These are phyloP conservation scores for Chlamydomonas eustigma DNA, from an alignment of 139 green algal species.

Conservation along the genomic window DNA sequence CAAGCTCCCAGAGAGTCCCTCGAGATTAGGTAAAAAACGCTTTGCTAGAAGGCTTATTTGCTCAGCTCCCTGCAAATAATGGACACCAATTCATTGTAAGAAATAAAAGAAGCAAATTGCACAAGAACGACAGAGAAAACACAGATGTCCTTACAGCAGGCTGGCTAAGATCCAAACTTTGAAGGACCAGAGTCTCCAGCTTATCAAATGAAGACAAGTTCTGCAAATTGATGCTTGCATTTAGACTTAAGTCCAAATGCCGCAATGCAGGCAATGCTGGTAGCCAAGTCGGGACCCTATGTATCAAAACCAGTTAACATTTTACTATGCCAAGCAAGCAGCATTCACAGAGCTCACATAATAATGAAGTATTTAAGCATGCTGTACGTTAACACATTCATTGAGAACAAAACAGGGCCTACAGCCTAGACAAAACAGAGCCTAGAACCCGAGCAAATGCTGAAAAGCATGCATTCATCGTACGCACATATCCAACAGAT, in stretches of 20 bases:
- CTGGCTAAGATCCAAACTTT: slow-evolving; percentile 22
- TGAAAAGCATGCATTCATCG: not conserved
- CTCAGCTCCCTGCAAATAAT: not conserved
- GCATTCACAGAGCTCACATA: no score
- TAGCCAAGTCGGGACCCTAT: slow-evolving; percentile 30
- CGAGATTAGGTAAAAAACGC: slow-evolving; percentile 27
- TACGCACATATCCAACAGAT: slow-evolving; percentile 25
- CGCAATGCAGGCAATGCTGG: not conserved
- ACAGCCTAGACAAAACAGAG: no score
- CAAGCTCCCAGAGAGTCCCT: slow-evolving; percentile 27
- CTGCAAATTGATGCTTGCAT: slow-evolving; percentile 24
- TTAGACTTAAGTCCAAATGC: slow-evolving; percentile 41
- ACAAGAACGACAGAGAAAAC: not conserved
- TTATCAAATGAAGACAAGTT: slow-evolving; percentile 25
- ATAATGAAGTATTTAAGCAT: no score
- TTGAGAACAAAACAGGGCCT: no score
- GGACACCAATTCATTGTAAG: not conserved
- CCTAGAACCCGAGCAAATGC: not conserved
- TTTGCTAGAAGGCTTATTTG: slow-evolving; percentile 3
- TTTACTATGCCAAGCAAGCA: no score
- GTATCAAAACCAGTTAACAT: not conserved
- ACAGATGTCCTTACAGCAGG: not conserved
- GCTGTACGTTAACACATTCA: no score
- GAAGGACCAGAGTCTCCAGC: slow-evolving; percentile 45
- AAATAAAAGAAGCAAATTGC: not conserved